Conservation (phyloP, 495 filamentous ascomycete species). For the Cercophora newfieldiana region DNA sequence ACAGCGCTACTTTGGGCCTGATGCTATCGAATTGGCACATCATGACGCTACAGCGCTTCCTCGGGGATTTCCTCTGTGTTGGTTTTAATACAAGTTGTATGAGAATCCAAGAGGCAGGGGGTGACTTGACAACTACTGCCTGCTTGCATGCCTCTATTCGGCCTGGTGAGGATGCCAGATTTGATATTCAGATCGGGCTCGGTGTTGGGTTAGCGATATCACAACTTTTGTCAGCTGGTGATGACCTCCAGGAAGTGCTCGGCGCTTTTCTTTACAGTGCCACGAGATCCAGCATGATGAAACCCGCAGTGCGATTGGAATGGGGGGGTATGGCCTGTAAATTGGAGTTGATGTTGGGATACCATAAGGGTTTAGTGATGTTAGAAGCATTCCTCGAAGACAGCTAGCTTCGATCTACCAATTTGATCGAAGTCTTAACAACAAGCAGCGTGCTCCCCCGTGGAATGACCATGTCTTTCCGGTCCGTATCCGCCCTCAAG, state of each 20-base stretch:
- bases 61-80: neutral
- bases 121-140: neutral
- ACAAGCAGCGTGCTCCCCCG: neutral
- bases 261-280: neutral
- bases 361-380: neutral
- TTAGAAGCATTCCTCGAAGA: neutral
- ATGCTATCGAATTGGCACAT: neutral
- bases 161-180: neutral
- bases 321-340: neutral
- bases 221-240: neutral
- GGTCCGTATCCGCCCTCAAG: neutral
- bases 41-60: neutral
- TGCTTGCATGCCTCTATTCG: neutral
- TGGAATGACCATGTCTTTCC: neutral
- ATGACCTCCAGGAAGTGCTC: neutral
- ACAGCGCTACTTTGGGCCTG: neutral
- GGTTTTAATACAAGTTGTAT: neutral
- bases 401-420: neutral
- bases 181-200: neutral
- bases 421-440: neutral
- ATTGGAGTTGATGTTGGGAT: neutral
- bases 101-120: neutral
- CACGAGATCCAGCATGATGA: neutral
- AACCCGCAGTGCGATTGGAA: neutral
- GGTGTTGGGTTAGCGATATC: neutral